phyloP scores from a whole-genome alignment of 257 asterid species.

The Primulina tabacum region DNA sequence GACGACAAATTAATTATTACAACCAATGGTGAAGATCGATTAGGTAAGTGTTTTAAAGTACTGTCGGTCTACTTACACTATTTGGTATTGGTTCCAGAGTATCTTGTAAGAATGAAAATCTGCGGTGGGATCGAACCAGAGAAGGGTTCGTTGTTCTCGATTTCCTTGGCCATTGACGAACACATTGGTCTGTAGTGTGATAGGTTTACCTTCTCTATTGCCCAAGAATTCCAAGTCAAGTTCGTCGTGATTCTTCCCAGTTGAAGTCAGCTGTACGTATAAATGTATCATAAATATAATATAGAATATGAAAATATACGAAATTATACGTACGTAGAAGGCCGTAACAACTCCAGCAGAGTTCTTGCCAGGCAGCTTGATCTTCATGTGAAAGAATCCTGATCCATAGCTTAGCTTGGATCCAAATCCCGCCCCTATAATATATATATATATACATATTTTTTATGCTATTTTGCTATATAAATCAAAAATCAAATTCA shows the following conservation, averaged over 20 bases:
- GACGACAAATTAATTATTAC: background rate
- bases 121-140: constrained; percentile 76
- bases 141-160: constrained; percentile 50
- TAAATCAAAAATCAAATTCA: too few species aligned
- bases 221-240: constrained; percentile 76
- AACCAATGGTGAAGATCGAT: too few species aligned
- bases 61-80: constrained; percentile 42
- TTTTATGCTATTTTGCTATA: background rate
- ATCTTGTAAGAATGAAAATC: constrained; percentile 63
- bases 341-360: constrained; percentile 71
- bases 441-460: constrained; percentile 5
- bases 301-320: background rate
- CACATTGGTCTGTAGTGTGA: constrained; percentile 59
- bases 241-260: constrained; percentile 46
- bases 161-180: constrained; percentile 51
- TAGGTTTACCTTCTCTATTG: constrained; percentile 53
- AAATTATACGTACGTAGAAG: constrained; percentile 44
- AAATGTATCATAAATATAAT: background rate
- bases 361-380: constrained; percentile 54
- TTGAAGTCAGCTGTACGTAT: constrained; percentile 38
- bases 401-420: constrained; percentile 59
- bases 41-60: too few species aligned
- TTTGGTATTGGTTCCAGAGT: constrained; percentile 58
- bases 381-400: constrained; percentile 60
- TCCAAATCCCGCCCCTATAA: constrained; percentile 61